Conservation (phyloP, 2,329 filamentous ascomycete genomes). For the Alternaria incomplexa region DNA sequence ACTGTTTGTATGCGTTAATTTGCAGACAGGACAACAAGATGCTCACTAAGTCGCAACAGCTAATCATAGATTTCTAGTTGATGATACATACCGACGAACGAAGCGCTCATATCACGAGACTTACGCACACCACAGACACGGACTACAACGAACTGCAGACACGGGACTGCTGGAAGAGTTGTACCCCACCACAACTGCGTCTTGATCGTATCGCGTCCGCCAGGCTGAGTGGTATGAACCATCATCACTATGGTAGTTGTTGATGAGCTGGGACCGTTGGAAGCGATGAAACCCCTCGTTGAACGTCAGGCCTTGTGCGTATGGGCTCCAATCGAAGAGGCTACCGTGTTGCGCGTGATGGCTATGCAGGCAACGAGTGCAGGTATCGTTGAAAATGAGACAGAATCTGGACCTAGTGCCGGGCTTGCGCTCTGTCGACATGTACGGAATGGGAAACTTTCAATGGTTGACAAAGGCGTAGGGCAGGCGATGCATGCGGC, state of each 20-base stretch:
- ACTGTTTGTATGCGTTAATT: not conserved
- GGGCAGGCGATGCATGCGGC: not conserved
- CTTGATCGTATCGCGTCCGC: not conserved
- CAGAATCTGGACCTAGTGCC: not conserved
- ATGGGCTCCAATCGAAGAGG: not conserved
- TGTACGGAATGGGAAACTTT: not conserved
- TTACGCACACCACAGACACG: not conserved
- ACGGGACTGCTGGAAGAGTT: not conserved
- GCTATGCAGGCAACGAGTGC: not conserved
- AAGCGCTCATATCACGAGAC: not conserved
- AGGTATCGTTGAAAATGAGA: not conserved
- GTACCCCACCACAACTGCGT: not conserved
- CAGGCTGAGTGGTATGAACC: not conserved
- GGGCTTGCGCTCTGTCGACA: not conserved
- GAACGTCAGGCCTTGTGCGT: not conserved
- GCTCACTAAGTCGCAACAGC: not conserved
- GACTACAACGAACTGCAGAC: not conserved
- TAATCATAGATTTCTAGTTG: not conserved
- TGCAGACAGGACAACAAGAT: not conserved
- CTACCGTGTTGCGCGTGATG: not conserved
- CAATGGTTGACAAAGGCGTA: not conserved
- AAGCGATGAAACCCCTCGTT: not conserved
- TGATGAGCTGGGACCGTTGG: not conserved
- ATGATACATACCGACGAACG: not conserved
- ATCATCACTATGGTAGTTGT: not conserved